Evolutionary conservation across 2,329 filamentous ascomycete genomes (phyloP), one percentile per base, ranked within the genome.

Genomic region (Davidsoniella virescens): DNA sequence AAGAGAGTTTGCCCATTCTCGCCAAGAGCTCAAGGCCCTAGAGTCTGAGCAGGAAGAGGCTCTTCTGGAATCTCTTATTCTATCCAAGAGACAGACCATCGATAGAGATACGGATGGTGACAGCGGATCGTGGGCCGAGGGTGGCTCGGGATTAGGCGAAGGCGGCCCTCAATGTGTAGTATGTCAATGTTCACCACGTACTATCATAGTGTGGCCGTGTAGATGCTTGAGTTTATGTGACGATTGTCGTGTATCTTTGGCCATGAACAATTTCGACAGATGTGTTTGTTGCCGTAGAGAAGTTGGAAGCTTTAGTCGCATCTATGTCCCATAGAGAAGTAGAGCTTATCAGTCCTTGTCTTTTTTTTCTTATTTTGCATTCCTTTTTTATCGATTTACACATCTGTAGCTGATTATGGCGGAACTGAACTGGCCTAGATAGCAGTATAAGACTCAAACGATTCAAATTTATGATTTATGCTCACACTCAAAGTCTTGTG

Each of bases 191-290:
- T 75, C 76, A n/a, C 80, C 87, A 2, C 74, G 92, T 16, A 93
- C 85, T 6, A 84, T 96, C 54, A 84, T 98, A 50, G 82, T 94
- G 2, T 96, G 92, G 92, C 92, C 92, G 0, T 98, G 92, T 62
- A 84, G 92, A 2, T 98, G 92, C 62, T 72, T 98, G 52, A 90
- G 86, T 57, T 72, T 96, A 10, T 96, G 92, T 62, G 92, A 98
- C 63, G 92, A 96, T 57, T 96, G 92, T 62, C 75, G 92, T 29
- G 84, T 96, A 36, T 90, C 86, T 41, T 71, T 96, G 55, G 92
- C 92, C 3, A 88, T 94, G 79, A 93, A 95, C 63, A 96, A 96
- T 63, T 96, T 94, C 62, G 86, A 88, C 56, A 93, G 86, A 61
- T 98, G 92, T 62, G 88, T 96, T 38, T 96, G 90, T 59, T 96